These are phyloP conservation scores for Takashimella tepidaria DNA, from an alignment of 1,284 basidiomycete species.

Conservation along the genomic window DNA sequence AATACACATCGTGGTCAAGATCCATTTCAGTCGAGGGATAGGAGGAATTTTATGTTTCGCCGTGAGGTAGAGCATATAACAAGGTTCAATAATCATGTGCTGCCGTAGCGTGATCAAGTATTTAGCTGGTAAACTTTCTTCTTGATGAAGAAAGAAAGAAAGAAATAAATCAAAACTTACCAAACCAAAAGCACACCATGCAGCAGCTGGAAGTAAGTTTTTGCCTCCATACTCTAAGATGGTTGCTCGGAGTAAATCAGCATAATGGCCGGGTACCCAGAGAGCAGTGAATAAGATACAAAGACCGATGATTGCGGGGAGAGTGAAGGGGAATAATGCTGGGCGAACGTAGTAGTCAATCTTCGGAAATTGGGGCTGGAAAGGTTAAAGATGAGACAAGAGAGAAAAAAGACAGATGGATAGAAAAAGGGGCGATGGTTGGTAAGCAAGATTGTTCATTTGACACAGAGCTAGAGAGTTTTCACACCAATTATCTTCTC, in stretches of 20 bases:
- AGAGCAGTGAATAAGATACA: slow-evolving; percentile 18
- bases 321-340: slow-evolving; percentile 20
- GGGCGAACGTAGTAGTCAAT: slow-evolving; percentile 30
- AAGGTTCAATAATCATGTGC: slow-evolving; percentile 20
- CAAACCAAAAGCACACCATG: slow-evolving; percentile 18
- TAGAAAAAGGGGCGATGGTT: background rate
- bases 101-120: slow-evolving; percentile 1
- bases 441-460: no score
- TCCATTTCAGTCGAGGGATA: slow-evolving; percentile 22
- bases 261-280: slow-evolving; percentile 17
- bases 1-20: slow-evolving; percentile 22
- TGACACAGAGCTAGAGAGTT: no score
- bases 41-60: slow-evolving; percentile 12
- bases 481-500: background rate
- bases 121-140: no score
- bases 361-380: slow-evolving; percentile 13
- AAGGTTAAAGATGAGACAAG: slow-evolving; percentile 1
- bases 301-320: slow-evolving; percentile 16
- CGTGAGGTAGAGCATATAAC: slow-evolving; percentile 10
- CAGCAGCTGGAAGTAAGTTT: slow-evolving; percentile 14
- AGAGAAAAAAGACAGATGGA: no score
- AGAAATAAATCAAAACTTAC: slow-evolving; percentile 27
- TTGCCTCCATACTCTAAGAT: slow-evolving; percentile 12
- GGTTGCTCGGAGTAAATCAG: slow-evolving; percentile 16
- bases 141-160: background rate